These are phyloP conservation scores for Alternaria arborescens DNA, from an alignment of 2,329 filamentous ascomycete genomes.

Conservation along the genomic window DNA sequence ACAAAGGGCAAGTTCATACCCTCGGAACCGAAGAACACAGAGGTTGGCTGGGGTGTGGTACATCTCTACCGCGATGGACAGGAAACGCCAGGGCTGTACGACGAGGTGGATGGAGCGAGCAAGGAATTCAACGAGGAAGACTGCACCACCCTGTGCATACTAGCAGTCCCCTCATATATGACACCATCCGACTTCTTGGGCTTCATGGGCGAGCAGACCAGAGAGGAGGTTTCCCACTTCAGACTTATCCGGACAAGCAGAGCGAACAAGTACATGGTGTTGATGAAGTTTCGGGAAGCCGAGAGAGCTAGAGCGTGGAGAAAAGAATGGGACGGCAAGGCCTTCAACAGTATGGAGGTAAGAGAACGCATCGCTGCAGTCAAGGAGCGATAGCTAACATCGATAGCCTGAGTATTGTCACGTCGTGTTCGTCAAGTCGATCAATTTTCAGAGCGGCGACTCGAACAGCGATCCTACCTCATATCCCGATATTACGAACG, in stretches of 20 bases:
- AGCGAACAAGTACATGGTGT: constrained; percentile 90
- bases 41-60: constrained; percentile 90
- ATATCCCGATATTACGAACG: constrained; percentile 69
- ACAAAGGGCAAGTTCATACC: constrained; percentile 84
- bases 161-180: constrained; percentile 94
- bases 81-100: constrained; percentile 71
- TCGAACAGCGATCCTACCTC: constrained; percentile 55
- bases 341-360: constrained; percentile 92
- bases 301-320: constrained; percentile 81
- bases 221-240: constrained; percentile 89
- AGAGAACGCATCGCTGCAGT: constrained; percentile 29
- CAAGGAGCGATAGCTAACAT: constrained; percentile 13
- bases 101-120: constrained; percentile 52
- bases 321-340: constrained; percentile 87
- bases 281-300: constrained; percentile 88
- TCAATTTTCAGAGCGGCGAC: constrained; percentile 77
- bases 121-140: constrained; percentile 63
- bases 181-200: constrained; percentile 89
- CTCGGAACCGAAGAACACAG: constrained; percentile 74
- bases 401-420: constrained; percentile 87
- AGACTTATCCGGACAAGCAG: constrained; percentile 89
- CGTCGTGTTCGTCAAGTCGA: constrained; percentile 91
- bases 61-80: constrained; percentile 90
- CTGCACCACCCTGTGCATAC: constrained; percentile 89
- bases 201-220: constrained; percentile 88